Evolutionary conservation across 805 yeast species (phyloP).

Genomic region (Metschnikowia baotianmanensis): DNA sequence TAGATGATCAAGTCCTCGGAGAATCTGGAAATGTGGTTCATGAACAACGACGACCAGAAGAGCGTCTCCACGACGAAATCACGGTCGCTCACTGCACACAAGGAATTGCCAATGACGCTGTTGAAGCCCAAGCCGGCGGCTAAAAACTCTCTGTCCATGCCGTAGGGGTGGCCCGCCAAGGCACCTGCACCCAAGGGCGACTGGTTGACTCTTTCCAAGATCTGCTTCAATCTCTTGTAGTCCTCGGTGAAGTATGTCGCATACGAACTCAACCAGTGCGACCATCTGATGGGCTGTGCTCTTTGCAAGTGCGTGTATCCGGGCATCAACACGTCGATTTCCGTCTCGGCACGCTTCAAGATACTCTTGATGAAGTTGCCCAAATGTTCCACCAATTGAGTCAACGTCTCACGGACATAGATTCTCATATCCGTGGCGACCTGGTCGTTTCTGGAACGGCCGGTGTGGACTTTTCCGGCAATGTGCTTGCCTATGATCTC

Average conservation of each 20-base stretch:
- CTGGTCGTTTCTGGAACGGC: constrained; percentile 97
- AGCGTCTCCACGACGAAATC: constrained; percentile 94
- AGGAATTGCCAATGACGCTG: constrained; percentile 90
- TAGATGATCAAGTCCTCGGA: constrained; percentile 93
- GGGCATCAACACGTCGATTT: constrained; percentile 93
- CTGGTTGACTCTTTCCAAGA: constrained; percentile 76
- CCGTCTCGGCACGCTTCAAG: constrained; percentile 72
- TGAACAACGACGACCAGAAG: constrained; percentile 93
- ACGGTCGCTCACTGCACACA: constrained; percentile 96
- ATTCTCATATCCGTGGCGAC: constrained; percentile 99
- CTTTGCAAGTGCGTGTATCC: constrained; percentile 98
- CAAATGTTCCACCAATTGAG: constrained; percentile 54
- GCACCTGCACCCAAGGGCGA: constrained; percentile 98
- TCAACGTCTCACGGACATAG: constrained; percentile 77
- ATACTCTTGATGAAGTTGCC: constrained; percentile 66
- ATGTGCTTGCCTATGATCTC: constrained; percentile 91
- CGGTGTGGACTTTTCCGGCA: constrained; percentile 99
- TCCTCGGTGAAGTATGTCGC: constrained; percentile 95
- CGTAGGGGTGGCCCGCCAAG: constrained; percentile 98
- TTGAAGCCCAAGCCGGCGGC: constrained; percentile 78
- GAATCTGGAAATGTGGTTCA: constrained; percentile 93
- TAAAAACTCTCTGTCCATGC: constrained; percentile 91
- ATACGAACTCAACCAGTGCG: constrained; percentile 93
- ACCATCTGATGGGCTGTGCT: constrained; percentile 99
- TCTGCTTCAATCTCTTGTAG: constrained; percentile 76